A percentile compares a stretch with the other conserved stretches of the same genome.
Conservation (phyloP, 2,329 filamentous ascomycete genomes). For the Fonsecaea pugnacius region DNA sequence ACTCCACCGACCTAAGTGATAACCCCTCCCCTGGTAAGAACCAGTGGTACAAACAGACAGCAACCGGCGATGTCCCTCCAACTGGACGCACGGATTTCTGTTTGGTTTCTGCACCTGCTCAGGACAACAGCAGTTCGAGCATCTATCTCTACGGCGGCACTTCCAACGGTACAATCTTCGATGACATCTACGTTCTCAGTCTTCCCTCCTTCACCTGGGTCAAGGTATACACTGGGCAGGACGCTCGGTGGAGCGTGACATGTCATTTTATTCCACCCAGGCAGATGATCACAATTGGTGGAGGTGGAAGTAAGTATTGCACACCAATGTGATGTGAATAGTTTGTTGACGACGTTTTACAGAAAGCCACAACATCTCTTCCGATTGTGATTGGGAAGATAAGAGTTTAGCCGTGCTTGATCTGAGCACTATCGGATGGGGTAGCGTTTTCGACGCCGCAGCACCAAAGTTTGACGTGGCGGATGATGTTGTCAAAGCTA, state of each 20-base stretch:
- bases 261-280: conserved; percentile 48
- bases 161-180: conserved; percentile 44
- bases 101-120: conserved; percentile 46
- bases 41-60: conserved; percentile 51
- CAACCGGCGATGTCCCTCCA: conserved; percentile 48
- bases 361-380: conserved; percentile 30
- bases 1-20: conserved; percentile 38
- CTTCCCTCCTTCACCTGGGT: conserved; percentile 55
- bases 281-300: conserved; percentile 52
- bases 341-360: neutral
- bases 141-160: conserved; percentile 58
- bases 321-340: neutral
- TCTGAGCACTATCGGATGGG: conserved; percentile 41
- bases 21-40: conserved; percentile 38
- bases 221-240: conserved; percentile 44
- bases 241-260: conserved; percentile 48
- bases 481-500: conserved; percentile 32
- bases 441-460: conserved; percentile 39
- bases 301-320: conserved; percentile 30
- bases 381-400: conserved; percentile 42
- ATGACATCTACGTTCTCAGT: conserved; percentile 54
- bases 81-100: conserved; percentile 52
- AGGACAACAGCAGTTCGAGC: conserved; percentile 54
- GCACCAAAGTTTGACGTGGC: conserved; percentile 40
- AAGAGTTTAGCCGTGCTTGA: conserved; percentile 43